Evolutionary conservation across 768 basidiomycete genomes (phyloP).

Genomic region (Suillus hirtellus): DNA sequence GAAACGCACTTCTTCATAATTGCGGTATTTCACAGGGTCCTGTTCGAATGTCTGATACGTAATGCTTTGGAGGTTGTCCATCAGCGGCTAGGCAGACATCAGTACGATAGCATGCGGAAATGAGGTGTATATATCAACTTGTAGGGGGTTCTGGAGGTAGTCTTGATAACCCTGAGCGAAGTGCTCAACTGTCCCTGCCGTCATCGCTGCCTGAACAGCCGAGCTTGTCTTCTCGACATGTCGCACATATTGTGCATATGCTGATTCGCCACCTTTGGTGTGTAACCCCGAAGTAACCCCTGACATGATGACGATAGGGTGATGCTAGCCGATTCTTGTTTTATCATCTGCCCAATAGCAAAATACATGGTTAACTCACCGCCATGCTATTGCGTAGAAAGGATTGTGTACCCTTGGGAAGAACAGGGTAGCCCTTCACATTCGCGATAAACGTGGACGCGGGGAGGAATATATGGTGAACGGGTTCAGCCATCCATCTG

Average conservation of each 20-base stretch:
- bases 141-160: conserved; percentile 91
- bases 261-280: conserved; percentile 74
- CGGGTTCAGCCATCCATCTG: conserved; percentile 93
- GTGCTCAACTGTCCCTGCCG: conserved; percentile 78
- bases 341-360: conserved; percentile 20
- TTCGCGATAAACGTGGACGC: conserved; percentile 93
- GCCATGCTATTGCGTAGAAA: conserved; percentile 92
- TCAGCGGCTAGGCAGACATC: conserved; percentile 66
- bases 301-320: conserved; percentile 81
- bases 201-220: conserved; percentile 60
- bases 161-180: conserved; percentile 95
- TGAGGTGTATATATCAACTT: conserved; percentile 47
- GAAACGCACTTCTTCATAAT: conserved; percentile 83
- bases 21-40: conserved; percentile 94
- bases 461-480: conserved; percentile 86
- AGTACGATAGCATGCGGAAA: conserved; percentile 12
- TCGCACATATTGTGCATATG: conserved; percentile 87
- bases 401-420: conserved; percentile 88
- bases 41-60: conserved; percentile 98
- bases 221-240: conserved; percentile 82
- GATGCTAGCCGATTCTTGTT: conserved; percentile 55
- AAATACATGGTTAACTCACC: conserved; percentile 42
- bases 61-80: conserved; percentile 94
- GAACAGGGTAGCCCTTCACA: conserved; percentile 93
- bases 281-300: conserved; percentile 68